These are phyloP conservation scores for Dictyostelium purpureum DNA, from an alignment of 78 protist genomes.

Conservation along the genomic window DNA sequence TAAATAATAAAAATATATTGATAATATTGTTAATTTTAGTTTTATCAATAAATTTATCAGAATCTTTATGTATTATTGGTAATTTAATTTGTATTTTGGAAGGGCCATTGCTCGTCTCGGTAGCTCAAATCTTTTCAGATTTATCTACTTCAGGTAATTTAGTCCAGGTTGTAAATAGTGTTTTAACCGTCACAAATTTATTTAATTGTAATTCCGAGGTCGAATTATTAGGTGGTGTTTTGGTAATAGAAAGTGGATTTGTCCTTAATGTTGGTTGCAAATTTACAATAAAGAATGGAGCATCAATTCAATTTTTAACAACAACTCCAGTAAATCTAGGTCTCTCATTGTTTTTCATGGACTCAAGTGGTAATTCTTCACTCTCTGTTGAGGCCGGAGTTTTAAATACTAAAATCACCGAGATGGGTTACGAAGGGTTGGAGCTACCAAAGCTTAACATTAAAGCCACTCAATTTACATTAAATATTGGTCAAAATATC, in stretches of 20 bases:
- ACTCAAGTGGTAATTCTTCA: conserved; percentile 7
- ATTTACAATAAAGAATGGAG: neutral
- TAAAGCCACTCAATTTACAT: neutral
- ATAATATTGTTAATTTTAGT: neutral
- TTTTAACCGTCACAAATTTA: neutral
- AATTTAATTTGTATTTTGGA: neutral
- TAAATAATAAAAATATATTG: neutral
- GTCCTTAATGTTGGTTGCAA: neutral
- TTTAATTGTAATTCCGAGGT: neutral
- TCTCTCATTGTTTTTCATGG: neutral
- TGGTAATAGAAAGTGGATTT: neutral
- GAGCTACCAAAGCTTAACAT: neutral
- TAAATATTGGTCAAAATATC: neutral
- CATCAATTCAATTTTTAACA: neutral
- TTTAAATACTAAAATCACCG: too few relatives aligned
- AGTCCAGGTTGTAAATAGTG: neutral
- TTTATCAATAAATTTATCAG: neutral
- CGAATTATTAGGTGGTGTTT: conserved; percentile 10
- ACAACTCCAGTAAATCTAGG: neutral
- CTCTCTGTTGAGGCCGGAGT: neutral
- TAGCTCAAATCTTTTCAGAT: neutral
- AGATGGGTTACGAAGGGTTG: neutral
- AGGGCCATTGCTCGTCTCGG: neutral
- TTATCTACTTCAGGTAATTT: neutral
- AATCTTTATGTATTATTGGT: neutral